Conservation (phyloP, 2,329 filamentous ascomycete species). For the Neonectria punicea region DNA sequence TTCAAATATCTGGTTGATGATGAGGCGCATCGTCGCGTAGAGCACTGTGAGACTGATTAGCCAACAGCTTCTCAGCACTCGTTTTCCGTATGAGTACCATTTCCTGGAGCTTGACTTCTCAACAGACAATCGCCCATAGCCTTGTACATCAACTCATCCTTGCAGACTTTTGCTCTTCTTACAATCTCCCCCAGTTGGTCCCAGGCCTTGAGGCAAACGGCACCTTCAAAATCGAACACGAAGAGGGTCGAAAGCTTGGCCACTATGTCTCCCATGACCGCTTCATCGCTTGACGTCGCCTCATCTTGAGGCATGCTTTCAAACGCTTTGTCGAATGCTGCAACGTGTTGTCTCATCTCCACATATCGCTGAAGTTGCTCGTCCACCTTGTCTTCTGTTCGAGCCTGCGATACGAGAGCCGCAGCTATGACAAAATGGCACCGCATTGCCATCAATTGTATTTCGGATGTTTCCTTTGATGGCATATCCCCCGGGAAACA, state of each 20-base stretch:
- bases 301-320: slow-evolving; percentile 56
- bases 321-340: slow-evolving; percentile 69
- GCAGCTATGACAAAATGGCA: slow-evolving; percentile 75
- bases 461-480: slow-evolving; percentile 55
- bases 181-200: slow-evolving; percentile 72
- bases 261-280: slow-evolving; percentile 62
- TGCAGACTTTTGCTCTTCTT: slow-evolving; percentile 57
- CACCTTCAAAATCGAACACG: slow-evolving; percentile 83
- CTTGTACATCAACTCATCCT: slow-evolving; percentile 62
- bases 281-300: slow-evolving; percentile 53
- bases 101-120: slow-evolving; percentile 60
- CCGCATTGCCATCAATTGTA: slow-evolving; percentile 70
- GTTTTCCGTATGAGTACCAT: slow-evolving; percentile 52
- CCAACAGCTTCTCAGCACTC: not conserved
- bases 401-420: slow-evolving; percentile 61
- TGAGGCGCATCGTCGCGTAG: slow-evolving; percentile 67
- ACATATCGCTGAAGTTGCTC: slow-evolving; percentile 70
- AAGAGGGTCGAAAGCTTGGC: slow-evolving; percentile 74
- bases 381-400: slow-evolving; percentile 61
- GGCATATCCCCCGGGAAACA: slow-evolving; percentile 61
- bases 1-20: slow-evolving; percentile 75
- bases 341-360: slow-evolving; percentile 68
- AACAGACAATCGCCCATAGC: slow-evolving; percentile 75
- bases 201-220: slow-evolving; percentile 74
- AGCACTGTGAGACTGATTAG: slow-evolving; percentile 51